phyloP scores from a whole-genome alignment of 108 stramenopile genomes.

The Mediolabrus comicus region DNA sequence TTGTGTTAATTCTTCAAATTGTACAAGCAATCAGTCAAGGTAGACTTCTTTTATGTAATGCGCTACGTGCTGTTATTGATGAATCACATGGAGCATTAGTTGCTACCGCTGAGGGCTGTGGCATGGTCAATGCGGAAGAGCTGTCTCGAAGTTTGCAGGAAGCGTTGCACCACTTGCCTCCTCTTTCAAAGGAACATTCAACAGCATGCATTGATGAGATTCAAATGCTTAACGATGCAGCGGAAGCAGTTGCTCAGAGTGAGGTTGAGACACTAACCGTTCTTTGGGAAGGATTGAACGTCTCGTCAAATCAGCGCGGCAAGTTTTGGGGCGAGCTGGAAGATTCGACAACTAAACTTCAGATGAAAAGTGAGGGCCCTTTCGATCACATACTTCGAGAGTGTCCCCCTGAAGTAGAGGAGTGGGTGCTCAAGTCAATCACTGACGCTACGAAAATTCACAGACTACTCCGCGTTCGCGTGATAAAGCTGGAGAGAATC shows the following conservation, averaged over 20 bases:
- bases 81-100: slow-evolving; percentile 66
- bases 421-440: slow-evolving; percentile 58
- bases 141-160: slow-evolving; percentile 77
- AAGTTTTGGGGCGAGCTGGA: slow-evolving; percentile 71
- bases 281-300: slow-evolving; percentile 81
- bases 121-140: slow-evolving; percentile 61
- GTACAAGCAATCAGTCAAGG: slow-evolving; percentile 44
- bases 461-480: slow-evolving; percentile 39
- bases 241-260: slow-evolving; percentile 78
- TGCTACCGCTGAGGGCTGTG: slow-evolving; percentile 63
- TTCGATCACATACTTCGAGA: slow-evolving; percentile 39
- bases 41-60: slow-evolving; percentile 48
- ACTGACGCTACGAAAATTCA: slow-evolving; percentile 46
- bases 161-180: slow-evolving; percentile 69
- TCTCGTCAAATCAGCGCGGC: slow-evolving; percentile 52
- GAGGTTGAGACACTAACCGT: slow-evolving; percentile 85
- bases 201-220: slow-evolving; percentile 78
- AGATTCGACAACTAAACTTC: slow-evolving; percentile 10
- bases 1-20: slow-evolving; percentile 29
- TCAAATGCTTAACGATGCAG: slow-evolving; percentile 62
- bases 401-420: slow-evolving; percentile 45
- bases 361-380: slow-evolving; percentile 20
- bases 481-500: slow-evolving; percentile 70
- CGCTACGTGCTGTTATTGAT: slow-evolving; percentile 57
- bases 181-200: slow-evolving; percentile 70